A percentile compares a stretch with the other conserved stretches of the same genome.
Conservation (phyloP, 371 early-diverging fungal species). For the Parasitella parasitica region DNA sequence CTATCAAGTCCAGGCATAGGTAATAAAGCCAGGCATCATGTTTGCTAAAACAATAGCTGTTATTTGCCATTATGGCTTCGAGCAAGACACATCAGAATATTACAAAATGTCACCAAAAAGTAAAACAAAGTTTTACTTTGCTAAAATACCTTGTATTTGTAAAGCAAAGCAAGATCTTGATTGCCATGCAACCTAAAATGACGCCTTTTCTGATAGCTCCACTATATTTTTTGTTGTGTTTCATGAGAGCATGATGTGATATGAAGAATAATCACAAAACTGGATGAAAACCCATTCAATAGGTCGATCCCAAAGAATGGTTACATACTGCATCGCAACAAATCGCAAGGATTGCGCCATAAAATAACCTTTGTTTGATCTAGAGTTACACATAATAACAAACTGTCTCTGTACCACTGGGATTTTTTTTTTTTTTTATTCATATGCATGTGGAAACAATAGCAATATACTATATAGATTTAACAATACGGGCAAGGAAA, state of each 20-base stretch:
- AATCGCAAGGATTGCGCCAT: conserved; percentile 4
- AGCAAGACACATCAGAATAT: too few species aligned
- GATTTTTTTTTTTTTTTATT: too few species aligned
- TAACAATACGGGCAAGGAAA: not conserved
- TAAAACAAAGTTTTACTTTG: too few species aligned
- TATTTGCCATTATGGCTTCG: too few species aligned
- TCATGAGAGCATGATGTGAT: conserved; percentile 1
- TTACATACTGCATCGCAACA: conserved; percentile 5
- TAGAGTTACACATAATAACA: not conserved
- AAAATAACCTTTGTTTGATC: not conserved
- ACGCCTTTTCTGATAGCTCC: not conserved
- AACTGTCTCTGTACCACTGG: too few species aligned
- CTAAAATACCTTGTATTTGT: not conserved
- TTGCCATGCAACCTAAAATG: not conserved
- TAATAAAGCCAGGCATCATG: too few species aligned
- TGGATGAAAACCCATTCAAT: not conserved
- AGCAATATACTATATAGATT: too few species aligned
- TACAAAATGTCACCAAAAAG: too few species aligned
- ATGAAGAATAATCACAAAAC: not conserved
- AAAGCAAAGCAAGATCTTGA: not conserved
- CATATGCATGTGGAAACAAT: too few species aligned
- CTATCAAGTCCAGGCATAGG: too few species aligned
- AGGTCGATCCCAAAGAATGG: not conserved
- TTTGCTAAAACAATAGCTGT: too few species aligned
- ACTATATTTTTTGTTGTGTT: not conserved